phyloP scores from a whole-genome alignment of 768 basidiomycete genomes.

The Basidioascus undulatus region DNA sequence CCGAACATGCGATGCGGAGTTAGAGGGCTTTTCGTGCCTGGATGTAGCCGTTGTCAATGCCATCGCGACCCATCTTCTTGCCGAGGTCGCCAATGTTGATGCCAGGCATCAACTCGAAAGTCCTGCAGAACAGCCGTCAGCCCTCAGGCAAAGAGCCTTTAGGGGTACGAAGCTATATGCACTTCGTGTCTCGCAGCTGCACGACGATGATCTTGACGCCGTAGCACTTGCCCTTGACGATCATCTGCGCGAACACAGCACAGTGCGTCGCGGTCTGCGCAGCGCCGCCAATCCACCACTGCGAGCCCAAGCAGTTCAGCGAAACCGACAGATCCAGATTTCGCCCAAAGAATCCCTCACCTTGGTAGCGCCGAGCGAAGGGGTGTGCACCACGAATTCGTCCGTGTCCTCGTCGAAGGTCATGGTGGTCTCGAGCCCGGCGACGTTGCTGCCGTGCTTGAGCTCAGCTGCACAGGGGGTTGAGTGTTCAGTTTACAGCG shows the following conservation, averaged over 20 bases:
- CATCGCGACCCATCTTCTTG: constrained; percentile 24
- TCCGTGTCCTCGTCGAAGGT: constrained; percentile 21
- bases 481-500: no score
- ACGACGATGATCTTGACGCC: constrained; percentile 25
- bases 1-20: no score
- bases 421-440: constrained; percentile 23
- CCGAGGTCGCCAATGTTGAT: constrained; percentile 24
- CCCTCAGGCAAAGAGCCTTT: background rate
- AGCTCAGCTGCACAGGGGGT: constrained; percentile 10
- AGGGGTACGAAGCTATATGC: background rate
- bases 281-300: constrained; percentile 10
- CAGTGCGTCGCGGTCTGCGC: constrained; percentile 23
- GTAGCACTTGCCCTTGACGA: constrained; percentile 20
- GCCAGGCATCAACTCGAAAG: constrained; percentile 20
- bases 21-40: constrained; percentile 4
- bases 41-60: constrained; percentile 22
- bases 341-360: constrained; percentile 20
- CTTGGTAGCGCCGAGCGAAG: constrained; percentile 22
- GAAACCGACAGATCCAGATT: background rate
- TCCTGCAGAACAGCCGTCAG: constrained; percentile 13
- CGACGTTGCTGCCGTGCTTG: constrained; percentile 22
- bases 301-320: background rate
- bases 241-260: constrained; percentile 23
- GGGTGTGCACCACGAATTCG: constrained; percentile 24
- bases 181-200: constrained; percentile 19